Evolutionary conservation across 495 filamentous ascomycete genomes (phyloP), one percentile per base, ranked within the genome.

Genomic region (Penicillium alfredii): DNA sequence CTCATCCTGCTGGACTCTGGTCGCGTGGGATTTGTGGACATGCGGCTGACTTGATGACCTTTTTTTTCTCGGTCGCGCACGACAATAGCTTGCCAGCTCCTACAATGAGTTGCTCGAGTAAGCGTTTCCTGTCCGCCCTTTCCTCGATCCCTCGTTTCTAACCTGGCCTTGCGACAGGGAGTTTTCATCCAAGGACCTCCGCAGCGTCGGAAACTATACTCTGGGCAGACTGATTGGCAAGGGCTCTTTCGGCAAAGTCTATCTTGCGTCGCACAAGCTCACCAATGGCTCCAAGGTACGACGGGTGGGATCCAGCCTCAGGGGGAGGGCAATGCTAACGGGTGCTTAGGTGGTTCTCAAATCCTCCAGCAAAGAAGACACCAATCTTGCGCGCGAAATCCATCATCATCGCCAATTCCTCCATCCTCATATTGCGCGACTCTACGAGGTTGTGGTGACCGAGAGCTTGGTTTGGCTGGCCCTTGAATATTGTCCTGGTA

Each of bases 321-420:
- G 28, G 13, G 15, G 10, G 32, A n/a, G 7, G n/a, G 18, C 6
- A 12, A 16, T 22, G 16, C 34, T 36, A 24, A 47, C 44, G 27
- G 21, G 22, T 42, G 20, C 35, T 53, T 51, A 93, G 90, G 89
- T 97, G 44, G 90, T 97, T 10, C 86, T 97, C 56, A 97, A 97
- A 63, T 95, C 90, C 29, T 89, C 92, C 38, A 89, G 88, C 55
- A 96, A 94, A 63, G 83, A 90, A 49, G 92, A 98, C 55, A 76
- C 86, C 19, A 97, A 97, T 57, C 81, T 98, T 24, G 88, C 89
- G 23, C 83, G 92, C 39, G 92, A 98, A 57, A 97, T 98, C 46
- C 92, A 98, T 56, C 92, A 98, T 54, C 92, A 98, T 58, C 84
- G 92, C 47, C 92, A 98, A 66, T 94, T 98, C 60, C 71, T 95